These are phyloP conservation scores for Aspergillus thermomutatus DNA, from an alignment of 2,329 filamentous ascomycete genomes.

Conservation along the genomic window DNA sequence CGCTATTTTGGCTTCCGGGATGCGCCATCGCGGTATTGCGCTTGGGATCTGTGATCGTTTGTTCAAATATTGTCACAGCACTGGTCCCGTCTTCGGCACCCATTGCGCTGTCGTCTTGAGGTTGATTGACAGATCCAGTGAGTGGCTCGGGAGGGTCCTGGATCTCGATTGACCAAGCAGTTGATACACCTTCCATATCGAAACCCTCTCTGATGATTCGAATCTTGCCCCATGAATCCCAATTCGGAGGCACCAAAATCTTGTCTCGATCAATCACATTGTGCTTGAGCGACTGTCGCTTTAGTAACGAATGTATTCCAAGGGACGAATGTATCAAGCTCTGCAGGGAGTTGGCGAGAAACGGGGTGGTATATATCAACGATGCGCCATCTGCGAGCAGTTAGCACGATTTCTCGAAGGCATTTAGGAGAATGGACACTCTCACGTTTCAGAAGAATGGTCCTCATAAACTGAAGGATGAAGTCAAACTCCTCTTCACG, in stretches of 20 bases:
- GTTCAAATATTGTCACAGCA: conserved; percentile 72
- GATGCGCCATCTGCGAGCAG: conserved; percentile 67
- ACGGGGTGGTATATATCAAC: conserved; percentile 78
- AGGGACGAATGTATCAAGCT: conserved; percentile 80
- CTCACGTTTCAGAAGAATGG: conserved; percentile 80
- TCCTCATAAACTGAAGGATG: conserved; percentile 87
- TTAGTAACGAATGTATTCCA: conserved; percentile 78
- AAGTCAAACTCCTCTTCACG: conserved; percentile 97
- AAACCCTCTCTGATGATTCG: conserved; percentile 87
- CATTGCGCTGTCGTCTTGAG: conserved; percentile 17
- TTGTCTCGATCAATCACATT: conserved; percentile 93
- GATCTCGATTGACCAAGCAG: conserved; percentile 82
- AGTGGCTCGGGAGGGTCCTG: conserved; percentile 49
- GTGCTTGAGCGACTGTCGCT: conserved; percentile 74
- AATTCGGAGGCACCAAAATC: conserved; percentile 91
- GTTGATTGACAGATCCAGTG: conserved; percentile 21
- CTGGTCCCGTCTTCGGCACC: conserved; percentile 45
- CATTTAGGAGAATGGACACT: conserved; percentile 19
- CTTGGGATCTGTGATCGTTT: conserved; percentile 72
- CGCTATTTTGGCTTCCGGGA: conserved; percentile 44
- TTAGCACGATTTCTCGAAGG: conserved; percentile 11
- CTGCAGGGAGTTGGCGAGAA: conserved; percentile 71
- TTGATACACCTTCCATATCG: conserved; percentile 81
- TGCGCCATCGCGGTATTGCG: conserved; percentile 57
- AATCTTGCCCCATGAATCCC: conserved; percentile 99